Conservation (phyloP, 148 eudicot species). For the Heliamphora exappendiculata region DNA sequence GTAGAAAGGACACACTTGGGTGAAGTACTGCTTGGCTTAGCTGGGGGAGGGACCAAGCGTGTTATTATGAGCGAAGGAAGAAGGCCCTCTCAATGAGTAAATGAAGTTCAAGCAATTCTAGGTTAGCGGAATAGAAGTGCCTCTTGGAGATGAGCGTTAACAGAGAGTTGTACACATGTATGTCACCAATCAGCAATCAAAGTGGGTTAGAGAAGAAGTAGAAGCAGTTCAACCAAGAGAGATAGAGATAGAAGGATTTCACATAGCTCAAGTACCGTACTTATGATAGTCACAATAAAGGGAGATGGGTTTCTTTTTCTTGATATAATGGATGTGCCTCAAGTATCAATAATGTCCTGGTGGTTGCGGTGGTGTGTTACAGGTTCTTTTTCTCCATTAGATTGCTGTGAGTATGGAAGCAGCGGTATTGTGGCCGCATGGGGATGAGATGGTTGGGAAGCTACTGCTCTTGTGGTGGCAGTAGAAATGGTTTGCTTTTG, state of each 20-base stretch:
- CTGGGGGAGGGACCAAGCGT: background rate
- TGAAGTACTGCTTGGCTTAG: background rate
- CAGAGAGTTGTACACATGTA: too few species aligned
- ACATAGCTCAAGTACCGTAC: too few species aligned
- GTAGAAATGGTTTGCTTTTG: background rate
- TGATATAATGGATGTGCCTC: too few species aligned
- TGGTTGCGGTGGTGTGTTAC: background rate
- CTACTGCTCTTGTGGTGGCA: slow-evolving; percentile 2
- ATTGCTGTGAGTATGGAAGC: background rate
- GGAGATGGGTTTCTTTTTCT: too few species aligned
- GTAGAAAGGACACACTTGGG: background rate
- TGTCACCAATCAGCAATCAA: too few species aligned
- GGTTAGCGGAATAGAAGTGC: background rate
- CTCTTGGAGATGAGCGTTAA: background rate
- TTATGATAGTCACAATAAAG: too few species aligned
- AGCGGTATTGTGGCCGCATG: background rate
- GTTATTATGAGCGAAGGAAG: background rate
- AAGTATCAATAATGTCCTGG: background rate
- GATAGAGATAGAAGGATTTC: too few species aligned
- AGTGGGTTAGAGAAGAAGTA: too few species aligned
- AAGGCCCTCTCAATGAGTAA: background rate
- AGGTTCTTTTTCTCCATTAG: background rate
- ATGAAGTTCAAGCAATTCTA: background rate
- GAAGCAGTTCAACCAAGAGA: too few species aligned
- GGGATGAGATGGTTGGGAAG: background rate